Evolutionary conservation across 2,329 filamentous ascomycete species (phyloP).

Genomic region (Clonostachys rosea): DNA sequence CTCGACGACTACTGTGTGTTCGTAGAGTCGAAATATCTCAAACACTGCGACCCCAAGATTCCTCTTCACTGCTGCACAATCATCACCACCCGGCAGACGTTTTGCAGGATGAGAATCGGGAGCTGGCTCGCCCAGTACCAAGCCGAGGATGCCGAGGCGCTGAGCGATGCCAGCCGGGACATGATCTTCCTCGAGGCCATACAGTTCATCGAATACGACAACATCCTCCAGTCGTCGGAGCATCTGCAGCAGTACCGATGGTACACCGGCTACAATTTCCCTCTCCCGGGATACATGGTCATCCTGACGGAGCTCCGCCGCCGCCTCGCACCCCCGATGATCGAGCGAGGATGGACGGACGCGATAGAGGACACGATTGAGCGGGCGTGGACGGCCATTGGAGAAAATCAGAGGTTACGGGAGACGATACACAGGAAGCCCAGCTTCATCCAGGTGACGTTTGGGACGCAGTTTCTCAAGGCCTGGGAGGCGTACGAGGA

Average conservation of each 20-base stretch:
- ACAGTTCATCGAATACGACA: conserved; percentile 56
- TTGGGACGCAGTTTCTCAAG: conserved; percentile 54
- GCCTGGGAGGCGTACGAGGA: conserved; percentile 54
- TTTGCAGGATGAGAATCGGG: conserved; percentile 54
- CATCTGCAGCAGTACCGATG: conserved; percentile 48
- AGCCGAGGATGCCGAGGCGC: conserved; percentile 25
- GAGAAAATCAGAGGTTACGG: conserved; percentile 47
- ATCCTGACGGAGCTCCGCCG: conserved; percentile 48
- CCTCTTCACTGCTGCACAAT: conserved; percentile 55
- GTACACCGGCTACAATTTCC: conserved; percentile 56
- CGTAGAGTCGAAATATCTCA: conserved; percentile 51
- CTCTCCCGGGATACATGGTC: conserved; percentile 58
- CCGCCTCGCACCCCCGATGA: too few species aligned
- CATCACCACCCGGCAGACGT: conserved; percentile 48
- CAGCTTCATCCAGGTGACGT: conserved; percentile 52
- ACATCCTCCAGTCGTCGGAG: conserved; percentile 45
- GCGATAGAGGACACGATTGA: conserved; percentile 50
- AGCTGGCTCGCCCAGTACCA: conserved; percentile 46
- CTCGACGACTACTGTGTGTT: conserved; percentile 49
- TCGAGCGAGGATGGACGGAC: conserved; percentile 18
- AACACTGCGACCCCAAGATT: conserved; percentile 51
- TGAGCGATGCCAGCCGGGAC: conserved; percentile 43
- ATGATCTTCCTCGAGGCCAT: conserved; percentile 49
- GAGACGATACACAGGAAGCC: conserved; percentile 42
- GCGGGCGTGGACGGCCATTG: conserved; percentile 53